A percentile compares a stretch with the other conserved stretches of the same genome.
phyloP scores from a whole-genome alignment of 768 basidiomycete species.

The Cystoderma amianthinum region DNA sequence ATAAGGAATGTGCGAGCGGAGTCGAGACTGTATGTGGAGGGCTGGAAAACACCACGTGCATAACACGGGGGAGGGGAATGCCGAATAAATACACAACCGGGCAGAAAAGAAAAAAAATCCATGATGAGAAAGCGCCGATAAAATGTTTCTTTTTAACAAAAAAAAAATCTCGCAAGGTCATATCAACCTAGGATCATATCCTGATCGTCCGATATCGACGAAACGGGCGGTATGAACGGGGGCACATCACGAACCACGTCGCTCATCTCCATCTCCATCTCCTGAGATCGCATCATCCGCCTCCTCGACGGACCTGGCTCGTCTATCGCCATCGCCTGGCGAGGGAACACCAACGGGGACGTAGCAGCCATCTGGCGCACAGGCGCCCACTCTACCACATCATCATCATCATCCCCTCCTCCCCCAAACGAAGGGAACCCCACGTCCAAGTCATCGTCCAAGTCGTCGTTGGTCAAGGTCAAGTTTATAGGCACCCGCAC shows the following conservation, averaged over 20 bases:
- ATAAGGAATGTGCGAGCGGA: too few species aligned
- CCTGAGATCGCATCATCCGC: not conserved
- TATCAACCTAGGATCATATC: slow-evolving; percentile 1
- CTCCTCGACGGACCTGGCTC: not conserved
- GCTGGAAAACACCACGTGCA: too few species aligned
- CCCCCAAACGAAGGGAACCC: not conserved
- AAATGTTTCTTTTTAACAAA: too few species aligned
- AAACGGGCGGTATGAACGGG: not conserved
- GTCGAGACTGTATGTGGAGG: too few species aligned
- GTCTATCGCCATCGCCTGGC: not conserved
- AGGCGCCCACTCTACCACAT: too few species aligned
- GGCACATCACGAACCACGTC: too few species aligned
- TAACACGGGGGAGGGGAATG: too few species aligned
- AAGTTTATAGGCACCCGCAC: not conserved
- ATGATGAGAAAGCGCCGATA: too few species aligned
- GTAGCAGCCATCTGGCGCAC: not conserved
- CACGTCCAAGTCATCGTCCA: not conserved
- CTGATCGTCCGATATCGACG: not conserved
- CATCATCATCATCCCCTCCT: not conserved
- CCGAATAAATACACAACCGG: too few species aligned
- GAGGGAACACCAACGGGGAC: not conserved
- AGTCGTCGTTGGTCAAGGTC: not conserved
- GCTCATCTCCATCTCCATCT: not conserved
- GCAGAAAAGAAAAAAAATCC: too few species aligned
- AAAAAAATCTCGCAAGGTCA: too few species aligned